Percentiles rank a stretch among this genome's conserved stretches.
Conservation (phyloP, 805 yeast species). For the Nakazawaea populi region DNA sequence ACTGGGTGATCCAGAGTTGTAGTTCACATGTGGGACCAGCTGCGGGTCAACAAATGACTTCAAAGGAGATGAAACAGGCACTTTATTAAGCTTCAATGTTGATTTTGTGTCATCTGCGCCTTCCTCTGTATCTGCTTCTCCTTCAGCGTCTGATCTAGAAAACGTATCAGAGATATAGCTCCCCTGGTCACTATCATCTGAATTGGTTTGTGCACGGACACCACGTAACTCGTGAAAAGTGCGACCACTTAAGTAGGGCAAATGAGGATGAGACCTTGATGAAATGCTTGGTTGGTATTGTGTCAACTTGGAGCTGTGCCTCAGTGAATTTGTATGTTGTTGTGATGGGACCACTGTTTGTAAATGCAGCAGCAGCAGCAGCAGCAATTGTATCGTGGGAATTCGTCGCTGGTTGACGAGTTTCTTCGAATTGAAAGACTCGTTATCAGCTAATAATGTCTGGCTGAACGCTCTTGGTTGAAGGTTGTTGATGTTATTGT, state of each 20-base stretch:
- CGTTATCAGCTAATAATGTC: slow-evolving; percentile 8
- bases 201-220: background rate
- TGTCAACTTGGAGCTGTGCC: background rate
- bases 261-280: background rate
- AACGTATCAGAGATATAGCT: slow-evolving; percentile 1
- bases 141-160: background rate
- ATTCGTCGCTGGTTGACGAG: background rate
- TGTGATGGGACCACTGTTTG: background rate
- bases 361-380: background rate
- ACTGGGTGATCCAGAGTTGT: background rate
- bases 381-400: slow-evolving; percentile 1
- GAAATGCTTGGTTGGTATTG: background rate
- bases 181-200: slow-evolving; percentile 4
- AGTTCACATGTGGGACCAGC: background rate
- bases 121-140: background rate
- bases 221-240: background rate
- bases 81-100: slow-evolving; percentile 1
- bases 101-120: slow-evolving; percentile 6
- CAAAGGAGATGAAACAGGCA: background rate
- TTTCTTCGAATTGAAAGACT: slow-evolving; percentile 6
- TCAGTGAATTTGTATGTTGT: background rate
- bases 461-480: slow-evolving; percentile 10
- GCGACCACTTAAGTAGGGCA: background rate
- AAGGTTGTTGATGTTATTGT: background rate
- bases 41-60: background rate